These are phyloP conservation scores for Mortierella sp. DNA, from an alignment of 371 early-diverging fungal genomes.

Conservation along the genomic window DNA sequence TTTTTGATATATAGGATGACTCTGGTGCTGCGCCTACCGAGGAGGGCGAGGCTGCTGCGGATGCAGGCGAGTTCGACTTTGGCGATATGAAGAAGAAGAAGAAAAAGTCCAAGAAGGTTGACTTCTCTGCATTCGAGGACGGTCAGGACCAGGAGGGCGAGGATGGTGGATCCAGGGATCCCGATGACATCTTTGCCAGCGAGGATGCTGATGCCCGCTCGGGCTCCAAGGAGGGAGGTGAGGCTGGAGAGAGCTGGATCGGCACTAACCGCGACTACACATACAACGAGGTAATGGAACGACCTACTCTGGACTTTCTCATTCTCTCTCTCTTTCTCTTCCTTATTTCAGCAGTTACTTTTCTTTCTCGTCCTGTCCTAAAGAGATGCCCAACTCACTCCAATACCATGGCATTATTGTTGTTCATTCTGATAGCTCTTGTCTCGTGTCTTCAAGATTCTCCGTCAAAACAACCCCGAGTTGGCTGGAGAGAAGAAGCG, in stretches of 20 bases:
- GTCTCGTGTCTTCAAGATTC: constrained; percentile 89
- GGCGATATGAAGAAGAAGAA: constrained; percentile 89
- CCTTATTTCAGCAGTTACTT: background rate
- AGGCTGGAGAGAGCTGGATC: constrained; percentile 83
- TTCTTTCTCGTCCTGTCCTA: background rate
- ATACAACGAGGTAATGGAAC: constrained; percentile 81
- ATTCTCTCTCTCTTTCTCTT: background rate
- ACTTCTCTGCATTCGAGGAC: constrained; percentile 86
- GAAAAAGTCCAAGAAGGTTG: constrained; percentile 93
- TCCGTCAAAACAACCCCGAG: constrained; percentile 96
- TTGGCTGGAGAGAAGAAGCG: constrained; percentile 91
- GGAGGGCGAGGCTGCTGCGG: constrained; percentile 53
- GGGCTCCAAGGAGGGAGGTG: constrained; percentile 26
- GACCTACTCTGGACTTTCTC: background rate
- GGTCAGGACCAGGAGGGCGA: constrained; percentile 68
- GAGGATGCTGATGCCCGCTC: constrained; percentile 74
- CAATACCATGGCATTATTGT: background rate
- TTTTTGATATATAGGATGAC: constrained; percentile 37
- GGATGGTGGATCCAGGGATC: constrained; percentile 50
- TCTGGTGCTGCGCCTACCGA: constrained; percentile 58
- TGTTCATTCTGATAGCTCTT: constrained; percentile 70
- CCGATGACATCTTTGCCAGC: constrained; percentile 55
- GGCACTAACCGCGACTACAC: constrained; percentile 94
- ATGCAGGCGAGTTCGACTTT: constrained; percentile 76
- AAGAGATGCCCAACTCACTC: background rate